These are phyloP conservation scores for Magnolia sinica DNA, from an alignment of 164 flowering plant species.

Conservation along the genomic window DNA sequence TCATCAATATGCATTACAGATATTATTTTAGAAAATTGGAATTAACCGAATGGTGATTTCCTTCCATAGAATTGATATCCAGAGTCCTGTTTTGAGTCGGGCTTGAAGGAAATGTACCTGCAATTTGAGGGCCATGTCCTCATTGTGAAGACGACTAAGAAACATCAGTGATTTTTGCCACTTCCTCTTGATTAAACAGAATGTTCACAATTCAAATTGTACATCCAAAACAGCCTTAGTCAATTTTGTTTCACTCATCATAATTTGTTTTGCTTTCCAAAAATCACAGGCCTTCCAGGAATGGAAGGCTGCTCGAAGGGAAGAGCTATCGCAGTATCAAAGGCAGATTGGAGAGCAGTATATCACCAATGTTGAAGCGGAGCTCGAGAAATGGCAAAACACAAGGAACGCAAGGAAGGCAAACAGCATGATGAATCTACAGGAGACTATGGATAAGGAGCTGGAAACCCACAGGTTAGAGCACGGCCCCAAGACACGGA, in stretches of 20 bases:
- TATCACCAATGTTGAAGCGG: conserved; percentile 73
- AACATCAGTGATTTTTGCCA: neutral
- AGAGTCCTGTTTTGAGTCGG: neutral
- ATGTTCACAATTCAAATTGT: too few species aligned
- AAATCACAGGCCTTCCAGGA: conserved; percentile 56
- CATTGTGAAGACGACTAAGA: neutral
- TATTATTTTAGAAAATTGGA: too few species aligned
- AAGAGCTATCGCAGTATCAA: conserved; percentile 82
- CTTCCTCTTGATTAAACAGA: neutral
- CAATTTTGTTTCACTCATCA: too few species aligned
- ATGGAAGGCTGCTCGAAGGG: conserved; percentile 83
- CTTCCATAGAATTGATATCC: too few species aligned
- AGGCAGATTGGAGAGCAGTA: conserved; percentile 69
- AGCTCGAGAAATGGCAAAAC: conserved; percentile 86
- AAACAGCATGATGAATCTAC: conserved; percentile 58
- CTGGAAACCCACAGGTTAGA: conserved; percentile 90
- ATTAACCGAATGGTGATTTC: too few species aligned
- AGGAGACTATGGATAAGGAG: conserved; percentile 98
- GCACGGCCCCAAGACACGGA: conserved; percentile 91
- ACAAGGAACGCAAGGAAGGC: conserved; percentile 58
- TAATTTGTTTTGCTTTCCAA: neutral
- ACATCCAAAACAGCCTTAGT: neutral
- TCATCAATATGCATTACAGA: neutral
- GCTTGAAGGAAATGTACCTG: neutral
- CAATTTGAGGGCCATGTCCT: neutral